A percentile compares a stretch with the other conserved stretches of the same genome.
phyloP scores from a whole-genome alignment of 2,329 filamentous ascomycete genomes.

The Hirsutella rhossiliensis region DNA sequence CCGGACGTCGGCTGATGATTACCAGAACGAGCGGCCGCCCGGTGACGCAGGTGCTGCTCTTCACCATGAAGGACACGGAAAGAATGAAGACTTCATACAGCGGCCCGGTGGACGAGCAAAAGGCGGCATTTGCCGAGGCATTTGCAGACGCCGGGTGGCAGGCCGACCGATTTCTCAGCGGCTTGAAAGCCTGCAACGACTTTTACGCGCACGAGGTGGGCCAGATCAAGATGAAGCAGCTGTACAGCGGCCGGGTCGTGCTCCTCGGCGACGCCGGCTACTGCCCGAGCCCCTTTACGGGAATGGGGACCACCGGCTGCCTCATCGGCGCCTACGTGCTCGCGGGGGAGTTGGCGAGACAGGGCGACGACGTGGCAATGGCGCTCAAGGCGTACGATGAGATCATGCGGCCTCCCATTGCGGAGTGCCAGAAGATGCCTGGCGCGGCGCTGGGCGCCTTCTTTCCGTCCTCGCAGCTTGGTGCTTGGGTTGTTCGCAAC shows the following conservation, averaged over 20 bases:
- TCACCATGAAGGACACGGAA: background rate
- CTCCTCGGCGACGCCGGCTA: slow-evolving; percentile 7
- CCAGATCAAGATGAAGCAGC: background rate
- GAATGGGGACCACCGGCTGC: slow-evolving; percentile 30
- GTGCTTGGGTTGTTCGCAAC: no score
- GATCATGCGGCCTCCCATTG: no score
- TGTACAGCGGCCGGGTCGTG: background rate
- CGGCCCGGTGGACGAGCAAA: slow-evolving; percentile 15
- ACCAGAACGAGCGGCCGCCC: background rate
- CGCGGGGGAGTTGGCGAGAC: no score
- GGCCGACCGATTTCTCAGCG: slow-evolving; percentile 14
- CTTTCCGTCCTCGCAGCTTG: no score
- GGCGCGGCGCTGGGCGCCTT: no score
- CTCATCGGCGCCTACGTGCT: slow-evolving; percentile 37
- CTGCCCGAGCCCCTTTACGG: slow-evolving; percentile 29
- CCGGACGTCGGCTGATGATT: background rate
- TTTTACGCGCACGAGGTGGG: background rate
- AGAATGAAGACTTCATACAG: background rate
- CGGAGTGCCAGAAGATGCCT: no score
- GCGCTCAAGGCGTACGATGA: no score
- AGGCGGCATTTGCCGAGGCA: slow-evolving; percentile 16
- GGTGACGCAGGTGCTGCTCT: background rate
- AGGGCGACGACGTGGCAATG: no score
- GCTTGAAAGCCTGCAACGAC: background rate
- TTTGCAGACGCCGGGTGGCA: slow-evolving; percentile 30